phyloP scores from a whole-genome alignment of 2,329 filamentous ascomycete genomes.

The Calonectria pseudoturangicola region DNA sequence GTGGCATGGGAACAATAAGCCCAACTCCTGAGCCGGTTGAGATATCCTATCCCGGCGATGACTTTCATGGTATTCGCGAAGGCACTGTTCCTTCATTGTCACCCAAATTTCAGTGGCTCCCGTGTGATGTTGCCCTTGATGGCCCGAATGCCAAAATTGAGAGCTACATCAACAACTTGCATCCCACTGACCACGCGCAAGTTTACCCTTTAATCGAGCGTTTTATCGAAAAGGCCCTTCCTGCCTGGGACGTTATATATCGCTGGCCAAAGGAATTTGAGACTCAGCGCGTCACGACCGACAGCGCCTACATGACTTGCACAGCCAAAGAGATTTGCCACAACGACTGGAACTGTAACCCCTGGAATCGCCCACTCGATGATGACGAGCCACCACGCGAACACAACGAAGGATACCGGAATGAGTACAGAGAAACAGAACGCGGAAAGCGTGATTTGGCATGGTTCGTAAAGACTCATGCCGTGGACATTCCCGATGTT shows the following conservation, averaged over 20 bases:
- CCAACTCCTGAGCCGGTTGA: constrained; percentile 68
- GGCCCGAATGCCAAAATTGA: constrained; percentile 57
- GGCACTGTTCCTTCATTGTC: constrained; percentile 70
- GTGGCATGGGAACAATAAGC: constrained; percentile 45
- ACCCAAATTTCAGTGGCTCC: constrained; percentile 54
- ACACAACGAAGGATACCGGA: constrained; percentile 41
- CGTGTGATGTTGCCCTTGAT: constrained; percentile 62
- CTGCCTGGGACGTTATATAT: constrained; percentile 66
- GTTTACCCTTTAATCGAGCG: constrained; percentile 65
- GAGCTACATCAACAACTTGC: constrained; percentile 73
- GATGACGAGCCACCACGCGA: constrained; percentile 50
- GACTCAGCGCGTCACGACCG: constrained; percentile 51
- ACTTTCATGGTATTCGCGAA: constrained; percentile 62
- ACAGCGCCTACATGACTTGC: constrained; percentile 46
- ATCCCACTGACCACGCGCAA: constrained; percentile 62
- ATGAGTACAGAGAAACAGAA: constrained; percentile 45
- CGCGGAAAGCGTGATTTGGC: constrained; percentile 48
- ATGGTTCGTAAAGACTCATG: constrained; percentile 57
- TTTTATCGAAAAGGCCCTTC: constrained; percentile 64
- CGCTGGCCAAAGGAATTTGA: constrained; percentile 55
- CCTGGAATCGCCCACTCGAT: constrained; percentile 48
- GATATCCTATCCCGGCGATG: constrained; percentile 66
- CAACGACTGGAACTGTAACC: constrained; percentile 40
- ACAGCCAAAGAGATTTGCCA: constrained; percentile 43
- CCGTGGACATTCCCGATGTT: constrained; percentile 42